A percentile compares a stretch with the other conserved stretches of the same genome.
Conservation (phyloP, 2,329 filamentous ascomycete species). For the Cryphonectria naterciae region DNA sequence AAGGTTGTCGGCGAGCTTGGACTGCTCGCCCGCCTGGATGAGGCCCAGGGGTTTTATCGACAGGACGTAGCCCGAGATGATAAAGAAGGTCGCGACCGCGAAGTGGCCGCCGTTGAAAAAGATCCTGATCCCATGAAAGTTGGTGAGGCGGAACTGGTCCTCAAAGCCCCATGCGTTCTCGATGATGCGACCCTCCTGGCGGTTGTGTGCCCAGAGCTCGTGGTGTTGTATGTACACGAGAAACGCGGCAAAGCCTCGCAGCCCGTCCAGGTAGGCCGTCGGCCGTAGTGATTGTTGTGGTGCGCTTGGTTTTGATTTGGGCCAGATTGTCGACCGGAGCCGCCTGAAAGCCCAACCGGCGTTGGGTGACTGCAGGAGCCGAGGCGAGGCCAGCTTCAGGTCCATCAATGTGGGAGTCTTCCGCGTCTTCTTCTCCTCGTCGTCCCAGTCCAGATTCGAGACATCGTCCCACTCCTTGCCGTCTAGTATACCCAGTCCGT, state of each 20-base stretch:
- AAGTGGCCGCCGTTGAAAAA: constrained; percentile 67
- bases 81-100: constrained; percentile 60
- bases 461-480: constrained; percentile 41
- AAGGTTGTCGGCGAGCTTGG: constrained; percentile 48
- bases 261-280: constrained; percentile 67
- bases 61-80: constrained; percentile 62
- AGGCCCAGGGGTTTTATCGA: constrained; percentile 53
- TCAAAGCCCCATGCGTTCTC: constrained; percentile 59
- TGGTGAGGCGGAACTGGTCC: constrained; percentile 51
- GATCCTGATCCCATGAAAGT: constrained; percentile 61
- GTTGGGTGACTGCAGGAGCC: constrained; percentile 21
- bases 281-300: constrained; percentile 42
- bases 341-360: constrained; percentile 23
- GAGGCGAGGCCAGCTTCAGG: constrained; percentile 35
- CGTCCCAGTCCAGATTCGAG: constrained; percentile 32
- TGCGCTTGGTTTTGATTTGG: constrained; percentile 22
- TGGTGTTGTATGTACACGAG: constrained; percentile 68
- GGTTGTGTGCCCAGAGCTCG: constrained; percentile 58
- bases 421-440: constrained; percentile 31
- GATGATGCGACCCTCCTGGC: constrained; percentile 44
- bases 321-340: constrained; percentile 23
- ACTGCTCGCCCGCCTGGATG: constrained; percentile 48
- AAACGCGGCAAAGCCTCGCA: constrained; percentile 69
- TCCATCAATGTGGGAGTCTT: constrained; percentile 26
- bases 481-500: constrained; percentile 38